Evolutionary conservation across 768 basidiomycete genomes (phyloP), one percentile per base, ranked within the genome.

Genomic region (Serpula lacrymans): DNA sequence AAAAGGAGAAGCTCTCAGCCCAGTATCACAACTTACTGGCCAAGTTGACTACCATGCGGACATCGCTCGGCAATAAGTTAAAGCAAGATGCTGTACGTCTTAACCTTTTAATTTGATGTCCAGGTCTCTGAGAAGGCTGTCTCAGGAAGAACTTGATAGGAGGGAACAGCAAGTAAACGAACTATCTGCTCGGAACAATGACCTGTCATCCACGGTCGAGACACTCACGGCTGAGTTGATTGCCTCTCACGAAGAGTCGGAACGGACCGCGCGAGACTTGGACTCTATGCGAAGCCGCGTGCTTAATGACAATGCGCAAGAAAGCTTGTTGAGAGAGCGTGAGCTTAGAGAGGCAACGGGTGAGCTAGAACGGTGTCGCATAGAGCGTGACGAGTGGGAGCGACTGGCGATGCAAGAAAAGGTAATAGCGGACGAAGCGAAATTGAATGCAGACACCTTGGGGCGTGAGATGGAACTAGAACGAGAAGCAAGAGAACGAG

Each of bases 111-210:
- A 12, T 39, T 17, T 33, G 5, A 23, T 29, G 23, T 13, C 26
- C 14, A 25, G 23, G 26, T 16, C 27, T 18, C 41, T 23, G 20
- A 30, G 34, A 10, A 26, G 14, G n/a, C 21, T 10, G 51, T 55
- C 51, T 41, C 70, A 99, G 95, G 96, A 98, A 81, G 96, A 98
- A 74, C 84, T 99, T 30, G 96, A 98, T 72, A 77, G 92, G 48
- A 75, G 90, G 47, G 93, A 93, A 57, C 83, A 88, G 51, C 73
- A 84, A 25, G 76, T 96, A 24, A 86, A 87, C 43, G 78, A 83
- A 45, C 67, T 99, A 20, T 82, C 77, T 2, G 77, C 75, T 2
- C 82, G 91, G 55, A 88, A 84, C 55, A 84, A 88, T 5, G 83
- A 89, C 53, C 70, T 93, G 12, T 58, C 67, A 6, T 55, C 62